Base-by-base conservation (phyloP, 139 green algal species). In the Diplosphaera chodatii region DNA sequence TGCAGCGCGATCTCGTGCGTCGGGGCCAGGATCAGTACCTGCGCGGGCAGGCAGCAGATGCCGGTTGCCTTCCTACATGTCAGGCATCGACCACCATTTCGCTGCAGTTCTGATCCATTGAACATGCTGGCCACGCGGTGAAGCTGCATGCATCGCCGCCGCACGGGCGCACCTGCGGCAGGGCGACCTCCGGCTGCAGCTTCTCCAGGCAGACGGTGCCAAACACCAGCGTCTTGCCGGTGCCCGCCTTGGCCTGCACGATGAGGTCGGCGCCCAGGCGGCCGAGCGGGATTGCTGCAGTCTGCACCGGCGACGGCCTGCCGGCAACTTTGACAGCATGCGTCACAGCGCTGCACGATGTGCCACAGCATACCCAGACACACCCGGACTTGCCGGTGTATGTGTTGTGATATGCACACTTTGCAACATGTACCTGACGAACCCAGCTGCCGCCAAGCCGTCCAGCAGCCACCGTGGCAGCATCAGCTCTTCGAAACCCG, bases 1-100 rank as follows among this genome's bases (percentile, higher is more conserved):
- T 97, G 91, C 13, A 96, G 78, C 15, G 91, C 91, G 3, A 97
- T 73, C 77, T 97, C 91, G 0, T 89, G 77, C 0, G 90, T 97
- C 1, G 90, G 91, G 0, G 90, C 83, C 30, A 97, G 32, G 4
- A 96, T 74, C 18, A 96, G 66, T 1, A 80, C 90, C 87, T 95
- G 88, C 69, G 48, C 55, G n/a, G n/a, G n/a, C 23, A 30, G 30
- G 33, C 66, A 72, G 3, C 15, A 64, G 29, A 13, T 13, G 37
- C 37, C 37, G n/a, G n/a, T n/a, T n/a, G n/a, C n/a, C n/a, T n/a
- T 48, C 10, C 37, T 48, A 48, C 13, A 13, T 48, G 37, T 48
- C 37, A 48, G 8, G 37, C 37, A 48, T n/a, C n/a, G n/a, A n/a
- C n/a, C n/a, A n/a, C n/a, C n/a, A n/a, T n/a, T n/a, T n/a, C n/a